phyloP scores from a whole-genome alignment of 2,329 filamentous ascomycete species.

The Knufia petricola region DNA sequence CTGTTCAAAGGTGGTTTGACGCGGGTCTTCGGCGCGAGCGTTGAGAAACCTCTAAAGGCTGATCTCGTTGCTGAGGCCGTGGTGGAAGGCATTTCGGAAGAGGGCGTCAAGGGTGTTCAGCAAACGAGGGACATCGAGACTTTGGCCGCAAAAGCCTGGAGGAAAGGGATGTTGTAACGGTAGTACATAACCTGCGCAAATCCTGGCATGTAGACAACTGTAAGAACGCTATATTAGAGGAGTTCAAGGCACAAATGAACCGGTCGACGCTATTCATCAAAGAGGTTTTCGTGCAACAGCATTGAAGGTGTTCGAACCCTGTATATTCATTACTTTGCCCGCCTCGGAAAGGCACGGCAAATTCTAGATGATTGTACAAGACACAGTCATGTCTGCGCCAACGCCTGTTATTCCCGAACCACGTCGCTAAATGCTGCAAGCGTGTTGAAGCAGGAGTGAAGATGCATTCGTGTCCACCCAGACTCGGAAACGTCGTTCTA shows the following conservation, averaged over 20 bases:
- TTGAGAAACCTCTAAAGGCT: conserved; percentile 75
- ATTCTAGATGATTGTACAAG: conserved; percentile 6
- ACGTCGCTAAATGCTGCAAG: conserved; percentile 7
- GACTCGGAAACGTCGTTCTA: not conserved
- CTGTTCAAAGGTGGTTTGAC: conserved; percentile 67
- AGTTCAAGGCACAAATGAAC: no score
- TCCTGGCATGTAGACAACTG: not conserved
- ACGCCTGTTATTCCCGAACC: conserved; percentile 2
- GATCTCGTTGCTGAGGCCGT: conserved; percentile 82
- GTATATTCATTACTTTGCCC: not conserved
- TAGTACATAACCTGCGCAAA: not conserved
- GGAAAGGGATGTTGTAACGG: conserved; percentile 74
- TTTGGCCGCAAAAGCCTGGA: conserved; percentile 73
- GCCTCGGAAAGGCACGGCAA: not conserved
- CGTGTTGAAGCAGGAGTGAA: conserved; percentile 7
- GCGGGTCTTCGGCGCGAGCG: conserved; percentile 69
- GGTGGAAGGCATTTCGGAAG: conserved; percentile 74
- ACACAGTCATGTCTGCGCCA: not conserved
- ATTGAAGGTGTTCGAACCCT: not conserved
- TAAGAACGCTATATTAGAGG: not conserved
- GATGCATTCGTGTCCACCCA: not conserved
- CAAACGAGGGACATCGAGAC: conserved; percentile 72
- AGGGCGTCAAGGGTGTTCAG: conserved; percentile 61
- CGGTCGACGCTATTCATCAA: no score
- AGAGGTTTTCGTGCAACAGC: no score